Conservation (phyloP, 164 flowering plant genomes). For the Euptelea pleiosperma region DNA sequence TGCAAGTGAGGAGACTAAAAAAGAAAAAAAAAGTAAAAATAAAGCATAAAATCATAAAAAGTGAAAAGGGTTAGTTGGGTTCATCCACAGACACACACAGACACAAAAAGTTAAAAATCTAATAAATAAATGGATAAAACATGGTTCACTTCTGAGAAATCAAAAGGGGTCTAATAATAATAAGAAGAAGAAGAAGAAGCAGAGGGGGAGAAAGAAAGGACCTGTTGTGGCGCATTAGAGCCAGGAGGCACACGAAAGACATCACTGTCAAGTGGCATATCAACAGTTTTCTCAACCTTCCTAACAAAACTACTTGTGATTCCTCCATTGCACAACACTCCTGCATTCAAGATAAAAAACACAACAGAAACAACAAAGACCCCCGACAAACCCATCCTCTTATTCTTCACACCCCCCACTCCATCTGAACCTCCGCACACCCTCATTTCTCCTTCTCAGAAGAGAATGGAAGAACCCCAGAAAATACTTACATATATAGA, state of each 20-base stretch:
- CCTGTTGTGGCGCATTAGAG: slow-evolving; percentile 31
- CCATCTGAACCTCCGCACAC: not conserved
- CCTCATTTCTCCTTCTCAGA: not conserved
- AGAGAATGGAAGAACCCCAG: too few relatives aligned
- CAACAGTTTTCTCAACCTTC: slow-evolving; percentile 15
- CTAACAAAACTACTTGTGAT: slow-evolving; percentile 19
- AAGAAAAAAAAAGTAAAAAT: too few relatives aligned
- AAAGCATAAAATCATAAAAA: too few relatives aligned
- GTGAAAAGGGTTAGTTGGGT: not conserved
- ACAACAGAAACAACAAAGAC: not conserved
- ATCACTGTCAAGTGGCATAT: slow-evolving; percentile 29
- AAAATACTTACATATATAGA: too few relatives aligned
- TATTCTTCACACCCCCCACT: too few relatives aligned
- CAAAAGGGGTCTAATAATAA: not conserved
- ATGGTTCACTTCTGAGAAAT: not conserved
- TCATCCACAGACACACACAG: not conserved
- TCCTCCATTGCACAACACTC: slow-evolving; percentile 24
- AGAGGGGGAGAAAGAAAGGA: too few relatives aligned
- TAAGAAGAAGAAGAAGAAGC: not conserved
- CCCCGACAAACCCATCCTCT: not conserved
- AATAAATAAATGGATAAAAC: not conserved
- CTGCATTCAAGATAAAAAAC: slow-evolving; percentile 1
- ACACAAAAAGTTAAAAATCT: too few relatives aligned
- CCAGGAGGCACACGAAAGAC: slow-evolving; percentile 23
- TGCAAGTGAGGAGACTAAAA: too few relatives aligned